Evolutionary conservation across 495 filamentous ascomycete species (phyloP).

Genomic region (Parathielavia hyrcaniae): DNA sequence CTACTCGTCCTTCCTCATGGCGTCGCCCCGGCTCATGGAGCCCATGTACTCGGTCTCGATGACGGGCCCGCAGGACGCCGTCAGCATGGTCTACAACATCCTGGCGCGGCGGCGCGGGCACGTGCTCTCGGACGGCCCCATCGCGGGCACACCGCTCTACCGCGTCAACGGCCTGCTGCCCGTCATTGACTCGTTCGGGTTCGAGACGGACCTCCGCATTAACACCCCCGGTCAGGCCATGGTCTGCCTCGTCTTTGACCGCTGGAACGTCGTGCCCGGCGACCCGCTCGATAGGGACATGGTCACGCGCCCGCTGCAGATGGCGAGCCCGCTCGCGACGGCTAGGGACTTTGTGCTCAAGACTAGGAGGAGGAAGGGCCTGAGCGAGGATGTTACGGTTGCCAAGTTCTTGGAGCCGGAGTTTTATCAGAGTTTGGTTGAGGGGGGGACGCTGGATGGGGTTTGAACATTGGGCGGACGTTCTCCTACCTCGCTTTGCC

Average conservation of each 20-base stretch:
- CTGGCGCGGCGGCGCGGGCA: constrained; percentile 83
- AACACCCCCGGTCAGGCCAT: constrained; percentile 91
- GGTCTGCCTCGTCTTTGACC: constrained; percentile 88
- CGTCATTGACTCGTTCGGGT: constrained; percentile 94
- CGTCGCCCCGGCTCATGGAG: constrained; percentile 91
- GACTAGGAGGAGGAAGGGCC: constrained; percentile 84
- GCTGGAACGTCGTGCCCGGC: constrained; percentile 90
- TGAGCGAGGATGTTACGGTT: constrained; percentile 92
- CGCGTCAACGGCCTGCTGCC: constrained; percentile 83
- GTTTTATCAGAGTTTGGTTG: constrained; percentile 78
- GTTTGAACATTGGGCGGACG: constrained; percentile 17
- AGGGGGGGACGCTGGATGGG: constrained; percentile 72
- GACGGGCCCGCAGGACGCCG: constrained; percentile 87
- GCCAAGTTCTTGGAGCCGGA: constrained; percentile 95
- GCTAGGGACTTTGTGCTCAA: constrained; percentile 95
- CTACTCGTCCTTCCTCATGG: constrained; percentile 95
- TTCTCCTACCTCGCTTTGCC: background rate
- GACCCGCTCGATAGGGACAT: constrained; percentile 88
- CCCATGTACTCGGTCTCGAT: constrained; percentile 87
- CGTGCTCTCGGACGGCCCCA: constrained; percentile 85
- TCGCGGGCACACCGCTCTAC: constrained; percentile 94
- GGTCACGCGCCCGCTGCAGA: constrained; percentile 75
- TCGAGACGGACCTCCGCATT: constrained; percentile 93
- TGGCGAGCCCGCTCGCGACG: constrained; percentile 75
- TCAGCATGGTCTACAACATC: constrained; percentile 83